These are phyloP conservation scores for Penicillium odoratum DNA, from an alignment of 495 filamentous ascomycete genomes.

Conservation along the genomic window DNA sequence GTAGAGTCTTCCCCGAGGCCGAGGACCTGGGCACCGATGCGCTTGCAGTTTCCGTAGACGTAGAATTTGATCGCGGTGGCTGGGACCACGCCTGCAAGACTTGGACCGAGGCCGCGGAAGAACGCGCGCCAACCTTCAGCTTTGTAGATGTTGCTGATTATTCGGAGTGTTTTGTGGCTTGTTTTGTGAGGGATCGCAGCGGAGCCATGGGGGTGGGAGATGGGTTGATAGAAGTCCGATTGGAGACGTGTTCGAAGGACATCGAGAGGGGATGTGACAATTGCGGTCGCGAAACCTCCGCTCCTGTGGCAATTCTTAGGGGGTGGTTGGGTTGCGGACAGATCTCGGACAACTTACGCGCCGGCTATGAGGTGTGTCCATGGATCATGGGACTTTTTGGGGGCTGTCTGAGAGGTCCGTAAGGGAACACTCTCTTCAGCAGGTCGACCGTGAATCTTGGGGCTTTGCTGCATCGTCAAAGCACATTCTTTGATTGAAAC, in stretches of 20 bases:
- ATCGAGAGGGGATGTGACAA: conserved; percentile 81
- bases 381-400: conserved; percentile 26
- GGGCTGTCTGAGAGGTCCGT: conserved; percentile 8
- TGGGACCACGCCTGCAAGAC: conserved; percentile 82
- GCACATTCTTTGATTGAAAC: conserved; percentile 15
- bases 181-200: conserved; percentile 52
- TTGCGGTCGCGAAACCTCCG: conserved; percentile 82
- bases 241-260: conserved; percentile 88
- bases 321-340: background rate
- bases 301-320: conserved; percentile 47
- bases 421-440: conserved; percentile 13
- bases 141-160: conserved; percentile 72
- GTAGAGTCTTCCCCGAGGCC: conserved; percentile 66
- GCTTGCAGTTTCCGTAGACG: conserved; percentile 85
- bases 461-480: conserved; percentile 21
- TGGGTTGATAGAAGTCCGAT: conserved; percentile 82
- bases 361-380: conserved; percentile 88
- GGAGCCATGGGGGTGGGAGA: conserved; percentile 26
- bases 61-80: conserved; percentile 88
- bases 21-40: conserved; percentile 64
- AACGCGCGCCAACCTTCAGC: conserved; percentile 79
- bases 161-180: conserved; percentile 77
- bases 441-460: conserved; percentile 21
- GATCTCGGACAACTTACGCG: conserved; percentile 58
- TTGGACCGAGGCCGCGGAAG: conserved; percentile 87